Base-by-base conservation (phyloP, 441 rosid genomes). In the Capsella rubella region DNA sequence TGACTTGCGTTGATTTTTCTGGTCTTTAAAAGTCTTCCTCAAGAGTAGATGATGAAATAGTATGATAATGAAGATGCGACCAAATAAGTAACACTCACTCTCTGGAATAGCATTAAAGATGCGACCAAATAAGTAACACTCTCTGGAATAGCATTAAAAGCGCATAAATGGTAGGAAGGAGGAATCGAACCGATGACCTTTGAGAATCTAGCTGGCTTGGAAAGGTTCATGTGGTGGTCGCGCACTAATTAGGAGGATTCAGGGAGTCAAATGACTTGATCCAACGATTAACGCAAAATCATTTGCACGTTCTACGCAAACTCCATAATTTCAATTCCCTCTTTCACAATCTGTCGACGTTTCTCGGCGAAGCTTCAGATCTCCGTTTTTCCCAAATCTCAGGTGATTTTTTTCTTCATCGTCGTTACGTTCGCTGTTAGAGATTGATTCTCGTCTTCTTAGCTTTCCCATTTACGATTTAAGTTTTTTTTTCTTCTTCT, bases 301-400 rank as follows among this genome's bases (percentile, higher is more conserved):
- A 60, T 52, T 55, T 46, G 65, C 74, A 75, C 79, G 79, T 69
- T 75, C 70, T 52, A 52, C 73, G 69, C 49, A 43, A 51, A 51
- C 18, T 61, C 58, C 74, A 62, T 62, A 68, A 43, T 67, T 18
- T 67, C 69, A 32, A 50, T 60, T 16, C 32, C 28, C 28, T 59
- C 47, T 14, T 14, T 18, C 25, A 13, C 53, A 60, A 71, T n/a
- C 51, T 16, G 3, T 43, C 63, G 42, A 52, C 64, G 72, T 66
- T 65, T 74, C 62, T n/a, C 73, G 78, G 64, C 79, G 60, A 62
- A 55, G 29, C 42, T 76, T 63, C 60, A 76, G 75, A 76, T 62
- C 79, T 63, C 56, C 39, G 9, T 15, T 49, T 59, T 50, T 14
- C 31, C 29, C 25, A 34, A 32, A 21, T 35, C 67, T 60, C 73